These are phyloP conservation scores for Achaetomiella virescens DNA, from an alignment of 495 filamentous ascomycete genomes.

Conservation along the genomic window DNA sequence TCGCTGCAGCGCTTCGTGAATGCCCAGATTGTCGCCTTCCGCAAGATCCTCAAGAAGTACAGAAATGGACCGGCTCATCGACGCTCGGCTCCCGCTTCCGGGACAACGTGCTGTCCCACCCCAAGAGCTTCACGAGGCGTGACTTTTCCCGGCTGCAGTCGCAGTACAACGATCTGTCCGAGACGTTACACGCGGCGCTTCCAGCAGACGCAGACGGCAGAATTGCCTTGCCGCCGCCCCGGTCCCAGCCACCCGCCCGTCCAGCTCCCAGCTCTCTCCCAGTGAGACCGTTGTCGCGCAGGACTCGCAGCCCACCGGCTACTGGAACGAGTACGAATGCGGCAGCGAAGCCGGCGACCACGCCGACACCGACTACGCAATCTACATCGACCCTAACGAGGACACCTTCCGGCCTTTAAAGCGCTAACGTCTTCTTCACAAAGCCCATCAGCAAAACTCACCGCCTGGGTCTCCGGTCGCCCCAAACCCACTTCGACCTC, in stretches of 20 bases:
- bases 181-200: constrained; percentile 42
- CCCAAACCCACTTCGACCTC: not conserved
- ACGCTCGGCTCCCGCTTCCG: constrained; percentile 53
- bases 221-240: constrained; percentile 10
- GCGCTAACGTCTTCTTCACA: constrained; percentile 36
- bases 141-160: constrained; percentile 50
- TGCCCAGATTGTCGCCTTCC: constrained; percentile 60
- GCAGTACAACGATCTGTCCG: constrained; percentile 51
- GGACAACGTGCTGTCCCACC: constrained; percentile 47
- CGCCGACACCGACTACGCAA: constrained; percentile 42
- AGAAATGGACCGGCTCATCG: constrained; percentile 64
- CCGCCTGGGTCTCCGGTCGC: constrained; percentile 37
- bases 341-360: constrained; percentile 49
- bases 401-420: constrained; percentile 42
- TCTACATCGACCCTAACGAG: constrained; percentile 52
- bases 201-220: constrained; percentile 17
- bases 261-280: constrained; percentile 11
- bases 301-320: constrained; percentile 26
- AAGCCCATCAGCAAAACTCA: constrained; percentile 41
- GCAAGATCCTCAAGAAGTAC: constrained; percentile 74
- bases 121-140: constrained; percentile 56
- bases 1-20: constrained; percentile 55
- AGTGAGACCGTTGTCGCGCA: constrained; percentile 17
- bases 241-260: constrained; percentile 13
- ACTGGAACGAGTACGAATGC: constrained; percentile 65